Base-by-base conservation (phyloP, 192 early-diverging fungal genomes). In the Umbelopsis ramanniana region DNA sequence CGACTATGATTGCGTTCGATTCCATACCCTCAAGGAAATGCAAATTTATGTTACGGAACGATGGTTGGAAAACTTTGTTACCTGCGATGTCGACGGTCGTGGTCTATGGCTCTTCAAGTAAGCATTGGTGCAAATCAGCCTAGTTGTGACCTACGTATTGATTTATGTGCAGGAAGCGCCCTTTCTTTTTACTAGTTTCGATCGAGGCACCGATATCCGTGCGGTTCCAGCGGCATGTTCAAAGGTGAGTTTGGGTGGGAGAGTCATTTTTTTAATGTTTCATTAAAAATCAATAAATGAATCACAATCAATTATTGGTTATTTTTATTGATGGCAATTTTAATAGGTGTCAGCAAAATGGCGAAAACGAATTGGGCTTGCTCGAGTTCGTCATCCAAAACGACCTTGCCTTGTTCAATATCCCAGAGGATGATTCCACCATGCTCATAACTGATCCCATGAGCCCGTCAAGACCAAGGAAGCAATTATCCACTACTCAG, bases 101-200 rank as follows among this genome's bases (percentile, higher is more conserved):
- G 68, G 88, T n/a, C 79, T 94, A 53, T 81, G 87, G 52, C 55
- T 84, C 19, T 79, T 94, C 33, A 80, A 69, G 77, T 85, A 78
- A 66, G 66, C 37, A 12, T 26, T 29, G 40, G 6, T 43, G 6
- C 11, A 6, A 7, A 43, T 6, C 40, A 43, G 1, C 6, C 3
- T 43, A 46, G 1, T 46, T 15, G 46, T 4, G 19, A 19, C 29
- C 26, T 57, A 4, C 23, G 54, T 11, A 43, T 43, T 43, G 11
- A 43, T 43, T 12, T 10, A 21, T 60, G 33, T 26, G 21, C 46
- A 86, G 89, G 46, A 94, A 92, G 71, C 82, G 93, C 2, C 93
- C 93, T 0, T 94, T 96, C 82, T 89, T 96, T 38, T 80, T 97
- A 9, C 74, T 97, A 10, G 84, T 97, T 1, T 87, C 91, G n/a